A percentile compares a stretch with the other conserved stretches of the same genome.
phyloP scores from a whole-genome alignment of 345 rosid species.

The Hypericum androsaemum region DNA sequence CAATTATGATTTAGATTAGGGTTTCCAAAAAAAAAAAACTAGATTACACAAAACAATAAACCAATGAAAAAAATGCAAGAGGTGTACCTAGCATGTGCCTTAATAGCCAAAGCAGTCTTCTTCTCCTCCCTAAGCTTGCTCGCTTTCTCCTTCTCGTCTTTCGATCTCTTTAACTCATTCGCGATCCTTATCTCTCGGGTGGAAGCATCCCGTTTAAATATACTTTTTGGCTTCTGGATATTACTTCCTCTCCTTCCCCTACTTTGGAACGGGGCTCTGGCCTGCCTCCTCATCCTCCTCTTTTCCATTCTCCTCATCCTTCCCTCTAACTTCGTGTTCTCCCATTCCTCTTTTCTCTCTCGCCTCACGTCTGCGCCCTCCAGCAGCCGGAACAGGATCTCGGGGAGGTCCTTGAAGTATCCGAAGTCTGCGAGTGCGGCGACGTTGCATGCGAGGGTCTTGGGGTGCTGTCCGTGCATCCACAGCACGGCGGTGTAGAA shows the following conservation, averaged over 20 bases:
- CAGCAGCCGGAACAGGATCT: conserved; percentile 9
- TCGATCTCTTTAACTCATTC: too few species aligned
- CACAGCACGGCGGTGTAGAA: conserved; percentile 14
- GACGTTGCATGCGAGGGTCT: conserved; percentile 12
- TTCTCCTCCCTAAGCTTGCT: conserved; percentile 7
- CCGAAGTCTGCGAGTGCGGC: conserved; percentile 8
- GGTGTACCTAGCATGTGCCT: conserved; percentile 5
- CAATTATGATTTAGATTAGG: too few species aligned
- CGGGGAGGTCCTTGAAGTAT: conserved; percentile 8
- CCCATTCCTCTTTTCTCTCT: neutral
- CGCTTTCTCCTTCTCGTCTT: conserved; percentile 7
- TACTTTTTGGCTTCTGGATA: too few species aligned
- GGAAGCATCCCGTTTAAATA: too few species aligned
- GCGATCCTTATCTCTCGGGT: too few species aligned
- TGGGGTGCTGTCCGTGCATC: conserved; percentile 11
- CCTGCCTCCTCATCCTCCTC: neutral
- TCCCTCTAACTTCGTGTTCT: neutral
- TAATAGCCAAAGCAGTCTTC: neutral
- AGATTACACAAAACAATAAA: too few species aligned
- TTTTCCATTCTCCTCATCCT: neutral
- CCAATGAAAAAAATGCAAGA: too few species aligned
- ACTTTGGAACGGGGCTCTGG: too few species aligned
- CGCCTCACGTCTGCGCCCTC: conserved; percentile 7
- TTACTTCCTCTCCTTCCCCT: too few species aligned
- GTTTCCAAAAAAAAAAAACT: too few species aligned